Base-by-base conservation (phyloP, 768 basidiomycete species). In the Boletellus ananiceps region DNA sequence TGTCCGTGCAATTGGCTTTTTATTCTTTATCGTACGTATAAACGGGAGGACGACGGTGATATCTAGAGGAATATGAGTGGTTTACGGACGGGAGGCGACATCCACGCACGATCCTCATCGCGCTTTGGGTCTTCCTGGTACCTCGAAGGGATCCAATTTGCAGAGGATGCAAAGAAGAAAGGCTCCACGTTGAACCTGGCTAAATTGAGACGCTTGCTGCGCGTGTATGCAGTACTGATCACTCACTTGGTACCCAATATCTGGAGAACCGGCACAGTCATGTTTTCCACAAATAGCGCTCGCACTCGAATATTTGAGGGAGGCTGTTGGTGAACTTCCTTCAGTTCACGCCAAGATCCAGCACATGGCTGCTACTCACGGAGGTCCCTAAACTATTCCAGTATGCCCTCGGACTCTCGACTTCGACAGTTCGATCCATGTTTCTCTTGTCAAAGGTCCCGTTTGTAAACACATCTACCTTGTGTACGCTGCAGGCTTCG, bases 71-170 rank as follows among this genome's bases (percentile, higher is more conserved):
- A 19, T 25, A 25, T 57, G 31, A 53, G 53, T n/a, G 25, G 14
- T 31, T 18, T 33, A 9, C 13, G 4, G 43, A 58, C 6, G 51
- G 40, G 74, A 71, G 16, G 73, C 44, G 40, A 47, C 45, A 21
- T 52, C 35, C 16, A 70, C 81, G 57, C 58, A 83, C 80, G 82
- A 66, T 84, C 82, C 54, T 65, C 51, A 0, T 64, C 62, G 19
- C 59, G 50, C 18, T 59, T 52, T 2, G 74, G 62, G 36, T 77
- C 76, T 57, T 83, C 82, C 52, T 82, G 74, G 37, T 78, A 86
- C 46, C 81, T 77, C 1, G 81, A 80, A 0, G 83, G 84, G 40
- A 84, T 86, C 82, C 81, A 83, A 54, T 80, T 83, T 13, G 76
- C 59, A 0, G 81, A 78, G 1, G 81, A 82, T 0, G 81, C 78